Evolutionary conservation across 306 rosid species (phyloP).

Genomic region (Cucurbita ficifolia): DNA sequence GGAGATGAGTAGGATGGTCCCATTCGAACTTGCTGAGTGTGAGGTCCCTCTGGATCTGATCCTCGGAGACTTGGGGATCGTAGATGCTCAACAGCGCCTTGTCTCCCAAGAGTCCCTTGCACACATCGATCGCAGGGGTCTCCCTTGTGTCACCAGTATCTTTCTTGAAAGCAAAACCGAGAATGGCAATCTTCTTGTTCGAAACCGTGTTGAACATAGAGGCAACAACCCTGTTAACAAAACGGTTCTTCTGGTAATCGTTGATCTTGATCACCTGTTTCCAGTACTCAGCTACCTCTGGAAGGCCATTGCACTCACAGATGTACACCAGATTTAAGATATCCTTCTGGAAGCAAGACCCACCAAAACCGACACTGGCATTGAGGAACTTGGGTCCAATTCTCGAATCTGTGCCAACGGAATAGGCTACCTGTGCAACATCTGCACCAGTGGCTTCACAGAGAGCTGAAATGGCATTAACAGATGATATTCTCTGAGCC

Average conservation of each 20-base stretch:
- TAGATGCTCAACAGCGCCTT: constrained; percentile 70
- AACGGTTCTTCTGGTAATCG: constrained; percentile 83
- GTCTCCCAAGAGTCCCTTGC: constrained; percentile 75
- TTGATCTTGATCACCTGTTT: constrained; percentile 93
- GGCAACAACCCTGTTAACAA: constrained; percentile 76
- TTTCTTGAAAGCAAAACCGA: constrained; percentile 96
- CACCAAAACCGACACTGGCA: constrained; percentile 94
- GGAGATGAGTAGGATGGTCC: constrained; percentile 88
- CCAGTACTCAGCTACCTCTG: constrained; percentile 98
- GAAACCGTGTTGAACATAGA: constrained; percentile 93
- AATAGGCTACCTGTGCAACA: constrained; percentile 54
- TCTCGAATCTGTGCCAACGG: constrained; percentile 84
- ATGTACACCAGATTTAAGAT: constrained; percentile 80
- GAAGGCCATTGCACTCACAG: constrained; percentile 91
- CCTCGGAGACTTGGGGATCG: constrained; percentile 74
- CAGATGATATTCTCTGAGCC: constrained; percentile 93
- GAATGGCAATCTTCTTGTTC: constrained; percentile 57
- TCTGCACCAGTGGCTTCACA: constrained; percentile 97
- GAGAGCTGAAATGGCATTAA: constrained; percentile 90
- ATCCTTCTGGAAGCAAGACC: constrained; percentile 95
- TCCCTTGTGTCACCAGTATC: constrained; percentile 92
- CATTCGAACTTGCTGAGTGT: constrained; percentile 74
- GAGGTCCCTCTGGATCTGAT: constrained; percentile 81
- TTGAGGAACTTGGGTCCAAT: constrained; percentile 85
- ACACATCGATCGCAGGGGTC: constrained; percentile 86